phyloP scores from a whole-genome alignment of 257 asterid species.

The Solanum chiquidenum region DNA sequence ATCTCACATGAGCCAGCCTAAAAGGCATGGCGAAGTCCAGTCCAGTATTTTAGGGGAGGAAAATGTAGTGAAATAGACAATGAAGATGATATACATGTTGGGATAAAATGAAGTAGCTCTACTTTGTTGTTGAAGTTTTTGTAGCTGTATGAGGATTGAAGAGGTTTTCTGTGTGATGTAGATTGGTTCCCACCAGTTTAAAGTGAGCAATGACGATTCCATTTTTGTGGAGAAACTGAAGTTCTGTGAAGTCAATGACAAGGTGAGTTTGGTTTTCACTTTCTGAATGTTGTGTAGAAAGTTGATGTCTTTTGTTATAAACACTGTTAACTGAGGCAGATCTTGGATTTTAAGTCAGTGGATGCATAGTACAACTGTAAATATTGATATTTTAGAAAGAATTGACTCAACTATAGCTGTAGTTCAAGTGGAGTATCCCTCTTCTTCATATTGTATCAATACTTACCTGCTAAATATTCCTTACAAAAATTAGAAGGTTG shows the following conservation, averaged over 20 bases:
- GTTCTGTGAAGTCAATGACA: conserved; percentile 81
- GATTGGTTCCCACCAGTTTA: conserved; percentile 96
- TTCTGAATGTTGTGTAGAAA: background rate
- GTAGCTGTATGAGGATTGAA: background rate
- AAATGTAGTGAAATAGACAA: background rate
- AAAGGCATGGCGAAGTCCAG: background rate
- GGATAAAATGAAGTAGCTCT: background rate
- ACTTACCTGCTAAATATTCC: background rate
- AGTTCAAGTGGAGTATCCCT: background rate
- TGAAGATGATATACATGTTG: background rate
- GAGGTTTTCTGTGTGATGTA: conserved; percentile 8
- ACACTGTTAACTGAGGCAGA: background rate
- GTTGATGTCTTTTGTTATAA: background rate
- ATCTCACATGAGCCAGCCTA: background rate
- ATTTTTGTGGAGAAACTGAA: conserved; percentile 73
- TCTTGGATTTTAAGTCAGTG: background rate
- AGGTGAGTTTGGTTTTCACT: conserved; percentile 34
- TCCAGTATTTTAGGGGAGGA: background rate
- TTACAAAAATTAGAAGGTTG: background rate
- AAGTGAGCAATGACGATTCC: conserved; percentile 82
- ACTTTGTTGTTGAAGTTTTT: background rate
- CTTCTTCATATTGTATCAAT: background rate
- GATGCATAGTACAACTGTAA: background rate
- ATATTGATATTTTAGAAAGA: background rate
- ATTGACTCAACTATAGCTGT: background rate